Base-by-base conservation (phyloP, 1,284 basidiomycete species). In the Cryptococcus sp. region DNA sequence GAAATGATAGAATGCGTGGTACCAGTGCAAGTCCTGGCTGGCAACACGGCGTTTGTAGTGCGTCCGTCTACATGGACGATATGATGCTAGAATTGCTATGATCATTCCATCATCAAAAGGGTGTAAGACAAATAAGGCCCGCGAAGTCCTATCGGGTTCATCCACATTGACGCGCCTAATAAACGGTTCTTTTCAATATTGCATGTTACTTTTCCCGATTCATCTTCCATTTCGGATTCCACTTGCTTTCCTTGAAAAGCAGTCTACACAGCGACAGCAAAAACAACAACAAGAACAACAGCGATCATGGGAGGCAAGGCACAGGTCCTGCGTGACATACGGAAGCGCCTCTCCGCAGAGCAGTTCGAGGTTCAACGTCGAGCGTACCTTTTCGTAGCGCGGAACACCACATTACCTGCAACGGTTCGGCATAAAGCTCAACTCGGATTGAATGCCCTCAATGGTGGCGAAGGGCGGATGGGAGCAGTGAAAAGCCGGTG, bases 381-480 rank as follows among this genome's bases (percentile, higher is more conserved):
- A 54, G 92, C 93, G 0, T 93, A 93, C 77, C 86, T 95, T 58
- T 91, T 86, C 77, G 88, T 95, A 64, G 91, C 93, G 20, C 85
- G 93, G 64, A 95, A 96, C 79, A 87, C 91, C 72, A 85, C 86
- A 0, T 80, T 95, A 13, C 87, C 92, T 7, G 81, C 89, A 5
- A 87, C 91, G 71, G 85, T 96, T 54, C 89, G 95, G 59, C 92
- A 95, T 78, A 91, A 94, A 72, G 94, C 95, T n/a, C 94, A 97
- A 77, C 82, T 97, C 58, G 91, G 95, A 72, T 83, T 98, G 55
- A 95, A 94, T 78, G 85, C 87, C 20, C 91, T 96, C 70, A 87
- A 85, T 58, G 84, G 85, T 50, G 89, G 91, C 76, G 88, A 90
- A 10, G 73, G 72, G 2, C 85, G 89, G 39, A 89, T 90, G 20